Conservation (phyloP, 129 eudicot genomes). For the Tagetes erecta region DNA sequence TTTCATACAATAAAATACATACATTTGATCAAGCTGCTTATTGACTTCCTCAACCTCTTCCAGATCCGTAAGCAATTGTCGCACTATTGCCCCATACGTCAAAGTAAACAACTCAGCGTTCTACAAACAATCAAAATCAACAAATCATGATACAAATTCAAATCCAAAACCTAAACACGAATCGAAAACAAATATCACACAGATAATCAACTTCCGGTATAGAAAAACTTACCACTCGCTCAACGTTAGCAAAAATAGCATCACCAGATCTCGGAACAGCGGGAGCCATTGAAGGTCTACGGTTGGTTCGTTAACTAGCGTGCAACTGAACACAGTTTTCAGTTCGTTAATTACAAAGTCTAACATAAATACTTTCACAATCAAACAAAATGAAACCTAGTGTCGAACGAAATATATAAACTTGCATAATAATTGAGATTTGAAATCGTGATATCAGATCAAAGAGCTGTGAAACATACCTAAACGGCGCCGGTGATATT, state of each 20-base stretch:
- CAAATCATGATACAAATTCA: slow-evolving; percentile 17
- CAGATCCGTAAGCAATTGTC: slow-evolving; percentile 91
- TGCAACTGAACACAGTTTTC: slow-evolving; percentile 18
- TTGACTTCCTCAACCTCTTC: slow-evolving; percentile 98
- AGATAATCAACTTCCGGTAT: neutral
- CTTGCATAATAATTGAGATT: too few species aligned
- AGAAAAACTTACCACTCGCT: slow-evolving; percentile 59
- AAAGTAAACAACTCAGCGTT: slow-evolving; percentile 88
- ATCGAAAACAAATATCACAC: neutral
- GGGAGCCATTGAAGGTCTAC: slow-evolving; percentile 54
- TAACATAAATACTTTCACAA: neutral
- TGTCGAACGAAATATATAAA: neutral
- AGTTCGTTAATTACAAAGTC: slow-evolving; percentile 2
- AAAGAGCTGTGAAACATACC: too few species aligned
- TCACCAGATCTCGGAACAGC: slow-evolving; percentile 83
- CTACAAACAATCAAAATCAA: slow-evolving; percentile 37
- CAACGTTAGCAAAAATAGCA: slow-evolving; percentile 86
- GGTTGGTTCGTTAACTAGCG: slow-evolving; percentile 10
- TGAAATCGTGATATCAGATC: too few species aligned
- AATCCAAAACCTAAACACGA: neutral
- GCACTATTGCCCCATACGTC: slow-evolving; percentile 92
- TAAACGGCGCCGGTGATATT: too few species aligned
- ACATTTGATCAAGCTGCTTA: slow-evolving; percentile 99
- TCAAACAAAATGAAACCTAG: slow-evolving; percentile 4
- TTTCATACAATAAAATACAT: neutral